phyloP scores from a whole-genome alignment of 352 stramenopile species.

The Phytophthora syringae region DNA sequence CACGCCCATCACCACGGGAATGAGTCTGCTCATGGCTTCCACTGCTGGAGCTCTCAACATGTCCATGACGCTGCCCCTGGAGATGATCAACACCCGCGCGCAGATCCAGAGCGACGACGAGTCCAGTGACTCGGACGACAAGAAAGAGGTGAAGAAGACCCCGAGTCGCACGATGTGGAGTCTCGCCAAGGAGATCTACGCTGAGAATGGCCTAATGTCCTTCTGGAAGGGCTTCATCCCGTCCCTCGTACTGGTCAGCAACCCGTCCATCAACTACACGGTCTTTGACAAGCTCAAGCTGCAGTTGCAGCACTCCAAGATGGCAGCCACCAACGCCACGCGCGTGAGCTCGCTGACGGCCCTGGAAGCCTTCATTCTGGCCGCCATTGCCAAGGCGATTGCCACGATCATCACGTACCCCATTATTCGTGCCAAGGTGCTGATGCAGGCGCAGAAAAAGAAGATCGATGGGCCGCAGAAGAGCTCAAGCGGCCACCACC shows the following conservation, averaged over 20 bases:
- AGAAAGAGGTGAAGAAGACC: constrained; percentile 29
- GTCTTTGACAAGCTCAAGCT: constrained; percentile 89
- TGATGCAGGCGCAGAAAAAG: constrained; percentile 87
- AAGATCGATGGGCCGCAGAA: constrained; percentile 34
- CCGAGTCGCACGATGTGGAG: constrained; percentile 53
- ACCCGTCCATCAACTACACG: constrained; percentile 91
- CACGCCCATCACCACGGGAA: constrained; percentile 58
- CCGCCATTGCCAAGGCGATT: constrained; percentile 82
- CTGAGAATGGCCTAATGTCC: constrained; percentile 67
- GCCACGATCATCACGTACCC: constrained; percentile 90
- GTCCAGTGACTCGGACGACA: constrained; percentile 41
- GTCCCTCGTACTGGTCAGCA: constrained; percentile 88
- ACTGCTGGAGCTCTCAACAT: constrained; percentile 87
- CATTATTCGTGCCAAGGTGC: constrained; percentile 88
- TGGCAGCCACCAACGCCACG: constrained; percentile 40
- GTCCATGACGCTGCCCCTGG: constrained; percentile 85
- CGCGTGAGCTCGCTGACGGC: constrained; percentile 63
- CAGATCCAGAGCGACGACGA: constrained; percentile 72
- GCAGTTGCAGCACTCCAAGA: constrained; percentile 60
- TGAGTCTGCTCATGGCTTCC: constrained; percentile 81
- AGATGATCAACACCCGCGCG: constrained; percentile 89
- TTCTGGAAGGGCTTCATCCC: constrained; percentile 92
- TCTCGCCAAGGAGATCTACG: constrained; percentile 68
- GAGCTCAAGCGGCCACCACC: constrained; percentile 39
- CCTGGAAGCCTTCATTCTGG: constrained; percentile 82